Percentiles rank a stretch among this genome's conserved stretches.
phyloP scores from a whole-genome alignment of 257 asterid species.

The Salvia rosmarinus region DNA sequence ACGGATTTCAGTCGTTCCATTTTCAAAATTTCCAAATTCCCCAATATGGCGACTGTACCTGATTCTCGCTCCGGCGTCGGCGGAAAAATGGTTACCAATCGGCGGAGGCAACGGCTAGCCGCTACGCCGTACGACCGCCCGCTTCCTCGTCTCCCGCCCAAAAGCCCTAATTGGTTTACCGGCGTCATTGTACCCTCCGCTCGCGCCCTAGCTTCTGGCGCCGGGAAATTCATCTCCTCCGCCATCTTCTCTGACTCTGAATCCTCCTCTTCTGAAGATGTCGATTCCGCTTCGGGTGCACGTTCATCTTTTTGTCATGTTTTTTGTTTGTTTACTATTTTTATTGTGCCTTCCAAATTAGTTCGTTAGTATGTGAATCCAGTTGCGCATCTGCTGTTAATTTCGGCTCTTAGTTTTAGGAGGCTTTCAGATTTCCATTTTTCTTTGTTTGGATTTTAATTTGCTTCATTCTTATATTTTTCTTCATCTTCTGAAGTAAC shows the following conservation, averaged over 20 bases:
- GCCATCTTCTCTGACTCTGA: conserved; percentile 51
- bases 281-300: conserved; percentile 46
- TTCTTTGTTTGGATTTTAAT: too few species aligned
- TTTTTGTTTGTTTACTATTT: not conserved
- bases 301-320: not conserved
- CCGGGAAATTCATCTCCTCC: conserved; percentile 59
- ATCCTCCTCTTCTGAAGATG: conserved; percentile 47
- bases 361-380: not conserved
- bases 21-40: conserved; percentile 31
- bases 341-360: not conserved
- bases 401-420: not conserved
- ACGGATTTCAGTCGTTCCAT: conserved; percentile 19
- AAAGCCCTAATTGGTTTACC: conserved; percentile 51
- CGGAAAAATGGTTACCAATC: conserved; percentile 39
- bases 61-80: conserved; percentile 44
- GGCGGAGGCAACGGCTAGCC: conserved; percentile 45
- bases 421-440: not conserved
- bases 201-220: conserved; percentile 63
- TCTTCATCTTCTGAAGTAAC: not conserved
- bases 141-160: conserved; percentile 33
- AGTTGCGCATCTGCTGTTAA: conserved; percentile 3
- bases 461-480: not conserved
- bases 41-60: conserved; percentile 31
- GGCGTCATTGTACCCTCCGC: conserved; percentile 45
- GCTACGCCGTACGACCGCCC: conserved; percentile 43